Evolutionary conservation across 75 land plant species (phyloP), one percentile per base, ranked within the genome.

Genomic region (Ceratopteris richardii): DNA sequence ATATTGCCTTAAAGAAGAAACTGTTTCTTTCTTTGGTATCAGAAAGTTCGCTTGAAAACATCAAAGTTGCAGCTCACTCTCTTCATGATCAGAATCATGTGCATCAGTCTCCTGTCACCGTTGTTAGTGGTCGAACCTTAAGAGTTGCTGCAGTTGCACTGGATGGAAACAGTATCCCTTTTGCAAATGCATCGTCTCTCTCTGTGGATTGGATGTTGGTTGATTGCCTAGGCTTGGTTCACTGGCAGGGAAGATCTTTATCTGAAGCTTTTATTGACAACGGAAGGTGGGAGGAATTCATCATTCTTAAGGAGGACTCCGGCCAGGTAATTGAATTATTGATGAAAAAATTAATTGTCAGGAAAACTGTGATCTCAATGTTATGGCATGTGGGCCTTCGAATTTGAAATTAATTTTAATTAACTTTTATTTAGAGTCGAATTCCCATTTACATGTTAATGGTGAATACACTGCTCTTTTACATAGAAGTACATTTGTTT

Each of bases 131-230:
- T 1, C 75, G 83, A 16, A 71, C 74, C 28, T 75, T 92, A 33
- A 70, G 94, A 24, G 58, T 92, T 42, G 78, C 97, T 58, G 93
- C 89, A 47, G 89, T 84, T 62, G 86, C 82, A 23, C 29, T 92
- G 36, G 73, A 80, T 76, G 26, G 29, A 27, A 62, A 75, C 51
- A 80, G 82, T 27, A 76, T 51, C 56, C 69, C 84, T 55, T 92
- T 92, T 78, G 88, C 97, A 29, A 88, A 92, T 57, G 73, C 97
- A 31, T 92, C 97, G 42, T 92, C 97, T 53, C 70, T 92, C 36
- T 56, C 41, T 57, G 57, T 87, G 65, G 64, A 37, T n/a, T 92
- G 97, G 97, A 66, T 72, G 57, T 52, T 82, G 2, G 51, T n/a
- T 54, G 73, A 60, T 19, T 92, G 97, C 71, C 75, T 80, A 19